These are phyloP conservation scores for Neurospora sp. DNA, from an alignment of 495 filamentous ascomycete species.

Conservation along the genomic window DNA sequence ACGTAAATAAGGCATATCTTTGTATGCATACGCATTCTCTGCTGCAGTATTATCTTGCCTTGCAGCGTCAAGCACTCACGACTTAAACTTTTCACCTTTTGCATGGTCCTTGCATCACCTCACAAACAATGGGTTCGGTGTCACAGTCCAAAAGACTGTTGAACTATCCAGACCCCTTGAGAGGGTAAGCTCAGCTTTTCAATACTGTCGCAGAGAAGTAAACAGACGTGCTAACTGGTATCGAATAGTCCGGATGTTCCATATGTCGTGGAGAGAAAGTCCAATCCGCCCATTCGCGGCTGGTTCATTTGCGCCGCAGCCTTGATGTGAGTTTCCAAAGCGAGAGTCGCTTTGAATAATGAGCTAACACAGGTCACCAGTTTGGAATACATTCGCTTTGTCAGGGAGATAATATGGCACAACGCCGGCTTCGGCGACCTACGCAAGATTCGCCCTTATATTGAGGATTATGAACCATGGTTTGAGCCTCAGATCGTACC, in stretches of 20 bases:
- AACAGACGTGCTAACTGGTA: not conserved
- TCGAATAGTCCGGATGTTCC: slow-evolving; percentile 18
- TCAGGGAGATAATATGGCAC: slow-evolving; percentile 39
- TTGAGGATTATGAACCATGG: slow-evolving; percentile 52
- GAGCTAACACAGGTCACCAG: slow-evolving; percentile 7
- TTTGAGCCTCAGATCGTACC: slow-evolving; percentile 75
- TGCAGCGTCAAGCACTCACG: not conserved
- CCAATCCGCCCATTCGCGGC: slow-evolving; percentile 21
- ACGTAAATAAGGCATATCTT: not conserved
- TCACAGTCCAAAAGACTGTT: slow-evolving; percentile 1
- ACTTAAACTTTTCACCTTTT: not conserved
- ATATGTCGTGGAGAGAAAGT: slow-evolving; percentile 15
- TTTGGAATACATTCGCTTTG: slow-evolving; percentile 24
- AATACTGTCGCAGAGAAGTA: not conserved
- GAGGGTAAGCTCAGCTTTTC: slow-evolving; percentile 8
- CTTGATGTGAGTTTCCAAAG: slow-evolving; percentile 11
- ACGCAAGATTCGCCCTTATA: slow-evolving; percentile 39
- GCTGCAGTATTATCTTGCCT: not conserved
- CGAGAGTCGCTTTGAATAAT: not conserved
- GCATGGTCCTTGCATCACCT: not conserved
- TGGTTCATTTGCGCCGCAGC: slow-evolving; percentile 13
- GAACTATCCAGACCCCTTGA: slow-evolving; percentile 13
- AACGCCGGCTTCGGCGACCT: slow-evolving; percentile 63
- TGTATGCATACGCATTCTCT: not conserved
- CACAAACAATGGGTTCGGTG: slow-evolving; percentile 6